Conservation (phyloP, 108 stramenopile species). For the Cyclotella sp. region DNA sequence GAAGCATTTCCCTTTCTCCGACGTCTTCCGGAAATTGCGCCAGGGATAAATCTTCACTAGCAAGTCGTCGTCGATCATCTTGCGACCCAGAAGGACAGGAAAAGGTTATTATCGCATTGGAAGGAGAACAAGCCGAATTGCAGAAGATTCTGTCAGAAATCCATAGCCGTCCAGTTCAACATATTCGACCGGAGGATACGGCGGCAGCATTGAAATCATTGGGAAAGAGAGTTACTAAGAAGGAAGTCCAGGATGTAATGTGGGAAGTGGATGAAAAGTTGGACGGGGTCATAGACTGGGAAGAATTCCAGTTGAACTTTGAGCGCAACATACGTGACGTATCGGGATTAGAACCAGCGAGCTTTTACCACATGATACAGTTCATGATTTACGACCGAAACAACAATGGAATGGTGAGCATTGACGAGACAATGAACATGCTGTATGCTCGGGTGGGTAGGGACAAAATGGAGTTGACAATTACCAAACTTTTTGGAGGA, state of each 20-base stretch:
- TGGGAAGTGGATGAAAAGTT: constrained; percentile 95
- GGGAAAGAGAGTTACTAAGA: constrained; percentile 65
- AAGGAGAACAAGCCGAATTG: constrained; percentile 37
- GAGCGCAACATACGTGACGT: constrained; percentile 83
- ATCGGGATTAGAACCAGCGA: constrained; percentile 86
- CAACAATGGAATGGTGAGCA: constrained; percentile 71
- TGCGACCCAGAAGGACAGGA: constrained; percentile 24
- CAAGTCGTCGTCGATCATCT: constrained; percentile 1
- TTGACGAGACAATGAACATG: constrained; percentile 94
- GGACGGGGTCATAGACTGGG: constrained; percentile 90
- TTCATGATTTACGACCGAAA: constrained; percentile 91
- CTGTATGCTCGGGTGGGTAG: constrained; percentile 86
- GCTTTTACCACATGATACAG: constrained; percentile 86
- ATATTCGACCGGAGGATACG: constrained; percentile 66
- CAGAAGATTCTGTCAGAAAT: constrained; percentile 39
- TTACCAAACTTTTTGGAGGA: constrained; percentile 55
- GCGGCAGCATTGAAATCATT: constrained; percentile 68
- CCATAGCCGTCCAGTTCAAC: constrained; percentile 44
- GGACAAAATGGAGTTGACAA: constrained; percentile 68
- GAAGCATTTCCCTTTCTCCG: constrained; percentile 15
- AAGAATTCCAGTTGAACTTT: constrained; percentile 87
- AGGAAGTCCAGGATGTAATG: constrained; percentile 88
- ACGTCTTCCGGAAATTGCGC: not conserved
- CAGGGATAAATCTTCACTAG: not conserved
- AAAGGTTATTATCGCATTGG: constrained; percentile 18